Conservation (phyloP, 768 basidiomycete species). For the Neoboletus subvelutipes region DNA sequence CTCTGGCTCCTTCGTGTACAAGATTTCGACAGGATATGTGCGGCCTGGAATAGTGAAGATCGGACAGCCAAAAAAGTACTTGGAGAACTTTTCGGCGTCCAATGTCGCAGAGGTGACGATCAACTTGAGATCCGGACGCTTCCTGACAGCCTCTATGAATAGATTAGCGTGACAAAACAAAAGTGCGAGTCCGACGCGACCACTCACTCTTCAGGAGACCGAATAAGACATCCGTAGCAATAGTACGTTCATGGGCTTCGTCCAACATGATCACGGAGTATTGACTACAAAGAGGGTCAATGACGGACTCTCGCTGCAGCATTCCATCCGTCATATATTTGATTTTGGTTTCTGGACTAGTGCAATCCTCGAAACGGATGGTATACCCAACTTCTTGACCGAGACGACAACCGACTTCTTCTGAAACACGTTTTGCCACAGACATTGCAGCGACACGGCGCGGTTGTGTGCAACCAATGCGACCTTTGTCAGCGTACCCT, state of each 20-base stretch:
- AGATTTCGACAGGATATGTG: conserved; percentile 95
- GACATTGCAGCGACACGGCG: conserved; percentile 99
- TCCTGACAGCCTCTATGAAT: conserved; percentile 83
- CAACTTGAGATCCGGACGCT: conserved; percentile 92
- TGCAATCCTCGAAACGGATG: conserved; percentile 99
- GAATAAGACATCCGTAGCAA: conserved; percentile 97
- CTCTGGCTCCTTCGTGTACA: conserved; percentile 99
- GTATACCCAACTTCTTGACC: conserved; percentile 98
- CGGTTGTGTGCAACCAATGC: conserved; percentile 97
- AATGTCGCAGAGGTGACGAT: conserved; percentile 98
- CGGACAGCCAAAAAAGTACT: conserved; percentile 98
- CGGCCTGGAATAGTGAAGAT: conserved; percentile 99
- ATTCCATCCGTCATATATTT: conserved; percentile 99
- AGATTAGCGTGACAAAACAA: conserved; percentile 16
- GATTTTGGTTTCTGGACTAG: conserved; percentile 97
- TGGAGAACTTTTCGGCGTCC: conserved; percentile 99
- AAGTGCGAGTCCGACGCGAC: background rate
- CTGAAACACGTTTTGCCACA: conserved; percentile 96
- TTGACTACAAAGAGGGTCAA: conserved; percentile 89
- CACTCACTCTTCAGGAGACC: conserved; percentile 74
- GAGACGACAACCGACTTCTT: conserved; percentile 96
- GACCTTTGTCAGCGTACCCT: conserved; percentile 86
- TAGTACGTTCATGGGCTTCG: conserved; percentile 98
- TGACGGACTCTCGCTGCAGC: conserved; percentile 94
- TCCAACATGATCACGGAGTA: conserved; percentile 98